Conservation (phyloP, 805 yeast genomes). For the Cyberlindnera saturnus region DNA sequence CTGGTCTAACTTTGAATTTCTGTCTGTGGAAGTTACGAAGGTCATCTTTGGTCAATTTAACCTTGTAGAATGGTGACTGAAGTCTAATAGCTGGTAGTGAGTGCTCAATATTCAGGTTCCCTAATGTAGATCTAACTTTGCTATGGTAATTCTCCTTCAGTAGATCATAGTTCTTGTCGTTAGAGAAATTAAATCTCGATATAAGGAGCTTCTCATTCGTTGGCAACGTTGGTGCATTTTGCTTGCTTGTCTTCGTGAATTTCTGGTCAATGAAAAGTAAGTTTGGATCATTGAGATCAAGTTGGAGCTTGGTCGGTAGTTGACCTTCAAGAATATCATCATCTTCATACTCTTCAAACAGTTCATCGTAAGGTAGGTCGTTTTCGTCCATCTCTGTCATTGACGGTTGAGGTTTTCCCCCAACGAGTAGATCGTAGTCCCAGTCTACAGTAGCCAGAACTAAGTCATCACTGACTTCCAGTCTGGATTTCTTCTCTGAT, state of each 20-base stretch:
- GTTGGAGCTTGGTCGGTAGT: slow-evolving; percentile 33
- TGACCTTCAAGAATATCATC: slow-evolving; percentile 73
- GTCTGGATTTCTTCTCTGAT: slow-evolving; percentile 11
- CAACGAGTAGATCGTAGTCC: slow-evolving; percentile 62
- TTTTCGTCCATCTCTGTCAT: slow-evolving; percentile 1
- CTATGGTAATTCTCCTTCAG: slow-evolving; percentile 83
- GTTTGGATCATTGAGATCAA: slow-evolving; percentile 87
- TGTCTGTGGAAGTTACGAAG: slow-evolving; percentile 79
- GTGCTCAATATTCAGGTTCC: slow-evolving; percentile 87
- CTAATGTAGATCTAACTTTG: slow-evolving; percentile 87
- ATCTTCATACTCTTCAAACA: slow-evolving; percentile 48
- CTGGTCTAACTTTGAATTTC: slow-evolving; percentile 67
- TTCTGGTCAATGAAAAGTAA: slow-evolving; percentile 56
- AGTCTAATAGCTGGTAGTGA: slow-evolving; percentile 79
- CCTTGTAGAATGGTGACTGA: slow-evolving; percentile 89
- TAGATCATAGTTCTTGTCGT: slow-evolving; percentile 80
- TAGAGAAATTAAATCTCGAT: slow-evolving; percentile 73
- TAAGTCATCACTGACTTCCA: slow-evolving; percentile 39
- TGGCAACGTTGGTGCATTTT: slow-evolving; percentile 33
- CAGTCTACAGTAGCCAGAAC: slow-evolving; percentile 70
- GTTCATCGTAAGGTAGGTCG: slow-evolving; percentile 4
- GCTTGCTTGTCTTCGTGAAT: slow-evolving; percentile 6
- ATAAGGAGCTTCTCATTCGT: slow-evolving; percentile 47
- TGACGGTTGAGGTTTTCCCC: slow-evolving; percentile 26
- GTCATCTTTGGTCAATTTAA: slow-evolving; percentile 58